Base-by-base conservation (phyloP, 1,139 yeast genomes). In the Arxiozyma heterogenica region DNA sequence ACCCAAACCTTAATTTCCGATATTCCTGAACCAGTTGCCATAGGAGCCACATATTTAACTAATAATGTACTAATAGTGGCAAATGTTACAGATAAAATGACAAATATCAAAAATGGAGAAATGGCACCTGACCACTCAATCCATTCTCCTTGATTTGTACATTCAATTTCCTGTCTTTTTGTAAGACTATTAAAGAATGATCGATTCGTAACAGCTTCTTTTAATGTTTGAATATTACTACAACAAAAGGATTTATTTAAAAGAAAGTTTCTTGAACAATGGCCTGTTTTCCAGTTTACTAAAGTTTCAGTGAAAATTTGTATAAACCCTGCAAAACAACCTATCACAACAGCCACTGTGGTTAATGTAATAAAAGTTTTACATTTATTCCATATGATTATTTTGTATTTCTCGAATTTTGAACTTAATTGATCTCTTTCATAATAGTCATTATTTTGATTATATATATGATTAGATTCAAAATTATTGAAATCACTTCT, bases 21-120 rank as follows among this genome's bases (percentile, higher is more conserved):
- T 50, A 94, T 94, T 0, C 98, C 98, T 2, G 96, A 87, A 0
- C 98, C 98, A 0, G 98, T 95, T 0, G 98, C 98, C 55, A 84
- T 78, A 0, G 96, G 96, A 0, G 96, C 93, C 63, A 81, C 83
- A 22, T 71, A 69, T 61, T 81, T 76, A 49, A 94, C 96, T 48
- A 89, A 67, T 17, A 76, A 68, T 0, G 94, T 89, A 1, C 96
- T 83, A 11, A 77, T 61, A 12, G 75, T 71, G 0, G 94, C 86
- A 64, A 91, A 82, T 0, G 73, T 22, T 0, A 84, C 69, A 4
- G 95, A 86, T 1, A 85, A 71, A 0, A 72, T 15, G 2, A 89
- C 75, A 65, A 83, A 91, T 1, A 80, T 64, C 1, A 81, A 1
- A 64, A 87, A 91, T 54, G 82, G 81, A 15, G 79, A 18, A 0